Conservation (phyloP, 2,329 filamentous ascomycete species). For the Trichoderma gracile region DNA sequence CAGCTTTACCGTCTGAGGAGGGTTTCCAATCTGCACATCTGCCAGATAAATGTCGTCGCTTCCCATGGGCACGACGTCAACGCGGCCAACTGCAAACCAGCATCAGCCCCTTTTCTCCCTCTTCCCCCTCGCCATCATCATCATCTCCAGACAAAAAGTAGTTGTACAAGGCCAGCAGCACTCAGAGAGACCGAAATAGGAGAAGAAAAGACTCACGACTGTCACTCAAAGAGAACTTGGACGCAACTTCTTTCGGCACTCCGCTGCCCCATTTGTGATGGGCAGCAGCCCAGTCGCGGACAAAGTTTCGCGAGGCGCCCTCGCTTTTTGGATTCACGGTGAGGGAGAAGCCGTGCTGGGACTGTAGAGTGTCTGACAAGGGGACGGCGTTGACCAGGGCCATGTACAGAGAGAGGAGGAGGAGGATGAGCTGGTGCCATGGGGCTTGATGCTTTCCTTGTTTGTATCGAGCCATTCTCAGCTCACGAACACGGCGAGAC, state of each 20-base stretch:
- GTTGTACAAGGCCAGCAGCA: background rate
- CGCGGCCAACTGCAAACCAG: slow-evolving; percentile 28
- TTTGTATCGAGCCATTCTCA: background rate
- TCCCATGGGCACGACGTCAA: slow-evolving; percentile 41
- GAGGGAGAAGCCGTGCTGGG: slow-evolving; percentile 35
- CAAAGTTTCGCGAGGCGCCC: slow-evolving; percentile 37
- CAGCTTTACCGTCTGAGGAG: slow-evolving; percentile 49
- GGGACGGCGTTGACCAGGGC: background rate
- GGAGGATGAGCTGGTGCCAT: background rate
- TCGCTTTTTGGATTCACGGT: slow-evolving; percentile 31
- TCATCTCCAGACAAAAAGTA: no score
- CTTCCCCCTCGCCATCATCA: no score
- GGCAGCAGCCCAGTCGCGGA: slow-evolving; percentile 39
- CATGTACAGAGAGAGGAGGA: slow-evolving; percentile 8
- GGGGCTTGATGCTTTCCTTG: background rate
- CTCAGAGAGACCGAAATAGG: background rate
- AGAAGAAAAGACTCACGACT: slow-evolving; percentile 31
- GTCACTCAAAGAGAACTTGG: slow-evolving; percentile 35
- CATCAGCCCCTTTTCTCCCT: background rate
- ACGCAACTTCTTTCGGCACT: slow-evolving; percentile 28
- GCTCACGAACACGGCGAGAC: background rate
- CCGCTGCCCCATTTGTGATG: slow-evolving; percentile 40
- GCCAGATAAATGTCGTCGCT: slow-evolving; percentile 48
- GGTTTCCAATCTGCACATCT: slow-evolving; percentile 49
- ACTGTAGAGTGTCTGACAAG: background rate